These are phyloP conservation scores for Exophiala alcalophila DNA, from an alignment of 2,329 filamentous ascomycete genomes.

Conservation along the genomic window DNA sequence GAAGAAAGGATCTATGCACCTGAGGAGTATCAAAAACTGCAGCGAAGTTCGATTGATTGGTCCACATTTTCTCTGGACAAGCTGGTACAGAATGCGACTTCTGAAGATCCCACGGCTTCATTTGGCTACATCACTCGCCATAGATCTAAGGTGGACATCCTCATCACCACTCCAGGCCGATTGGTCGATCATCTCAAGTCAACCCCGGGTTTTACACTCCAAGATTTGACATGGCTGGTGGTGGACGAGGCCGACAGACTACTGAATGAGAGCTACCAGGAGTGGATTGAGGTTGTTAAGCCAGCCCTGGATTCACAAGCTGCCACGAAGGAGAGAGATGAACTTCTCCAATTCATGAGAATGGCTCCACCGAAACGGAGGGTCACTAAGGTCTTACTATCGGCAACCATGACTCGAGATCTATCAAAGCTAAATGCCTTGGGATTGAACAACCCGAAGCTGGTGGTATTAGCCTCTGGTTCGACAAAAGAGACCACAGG, in stretches of 20 bases:
- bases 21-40: conserved; percentile 47
- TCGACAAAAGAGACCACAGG: conserved; percentile 27
- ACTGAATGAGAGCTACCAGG: conserved; percentile 85
- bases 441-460: conserved; percentile 62
- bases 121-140: conserved; percentile 64
- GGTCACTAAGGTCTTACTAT: conserved; percentile 68
- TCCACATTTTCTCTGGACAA: conserved; percentile 47
- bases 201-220: conserved; percentile 78
- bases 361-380: conserved; percentile 68
- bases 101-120: conserved; percentile 43
- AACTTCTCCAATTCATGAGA: conserved; percentile 69
- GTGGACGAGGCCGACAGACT: conserved; percentile 94
- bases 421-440: conserved; percentile 81
- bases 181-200: conserved; percentile 92
- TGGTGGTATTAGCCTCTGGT: conserved; percentile 50
- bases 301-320: conserved; percentile 76
- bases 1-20: conserved; percentile 68
- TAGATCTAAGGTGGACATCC: conserved; percentile 75
- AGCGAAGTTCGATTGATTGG: conserved; percentile 46
- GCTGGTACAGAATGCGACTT: conserved; percentile 43
- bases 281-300: conserved; percentile 74
- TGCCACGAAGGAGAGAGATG: conserved; percentile 85
- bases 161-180: conserved; percentile 90
- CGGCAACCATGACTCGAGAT: conserved; percentile 92
- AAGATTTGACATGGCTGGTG: conserved; percentile 78